A percentile compares a stretch with the other conserved stretches of the same genome.
Evolutionary conservation across 1,139 yeast species (phyloP).

Genomic region (Candida anutae): DNA sequence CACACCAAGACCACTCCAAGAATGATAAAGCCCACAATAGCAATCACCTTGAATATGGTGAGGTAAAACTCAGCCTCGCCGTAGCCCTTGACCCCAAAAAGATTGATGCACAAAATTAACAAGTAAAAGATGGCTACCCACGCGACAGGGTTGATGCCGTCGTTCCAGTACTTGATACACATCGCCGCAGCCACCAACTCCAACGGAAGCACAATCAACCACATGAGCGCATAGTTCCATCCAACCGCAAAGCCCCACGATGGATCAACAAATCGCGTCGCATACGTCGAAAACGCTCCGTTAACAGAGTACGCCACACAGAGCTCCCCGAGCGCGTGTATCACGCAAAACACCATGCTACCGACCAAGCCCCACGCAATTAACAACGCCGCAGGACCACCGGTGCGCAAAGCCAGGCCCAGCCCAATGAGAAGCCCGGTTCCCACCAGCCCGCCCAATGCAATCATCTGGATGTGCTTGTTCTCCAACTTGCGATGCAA

Average conservation of each 20-base stretch:
- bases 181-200: slow-evolving; percentile 39
- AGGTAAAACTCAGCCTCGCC: slow-evolving; percentile 39
- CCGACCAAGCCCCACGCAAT: slow-evolving; percentile 57
- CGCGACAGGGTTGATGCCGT: slow-evolving; percentile 29
- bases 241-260: slow-evolving; percentile 51
- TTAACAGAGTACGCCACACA: slow-evolving; percentile 55
- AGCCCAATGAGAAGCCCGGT: slow-evolving; percentile 59
- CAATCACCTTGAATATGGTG: slow-evolving; percentile 34
- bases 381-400: slow-evolving; percentile 77
- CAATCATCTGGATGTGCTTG: slow-evolving; percentile 39
- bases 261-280: slow-evolving; percentile 54
- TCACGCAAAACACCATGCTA: slow-evolving; percentile 41
- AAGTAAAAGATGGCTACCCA: slow-evolving; percentile 38
- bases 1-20: slow-evolving; percentile 32
- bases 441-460: slow-evolving; percentile 38
- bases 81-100: slow-evolving; percentile 39
- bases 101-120: slow-evolving; percentile 27
- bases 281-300: slow-evolving; percentile 52
- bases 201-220: slow-evolving; percentile 38
- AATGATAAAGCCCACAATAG: slow-evolving; percentile 37
- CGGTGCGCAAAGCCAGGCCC: slow-evolving; percentile 57
- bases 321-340: slow-evolving; percentile 54
- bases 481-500: slow-evolving; percentile 29
- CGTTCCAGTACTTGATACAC: slow-evolving; percentile 36
- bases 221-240: slow-evolving; percentile 31